Evolutionary conservation across 2,329 filamentous ascomycete species (phyloP), one percentile per base, ranked within the genome.

Genomic region (Colletotrichum zoysiae): DNA sequence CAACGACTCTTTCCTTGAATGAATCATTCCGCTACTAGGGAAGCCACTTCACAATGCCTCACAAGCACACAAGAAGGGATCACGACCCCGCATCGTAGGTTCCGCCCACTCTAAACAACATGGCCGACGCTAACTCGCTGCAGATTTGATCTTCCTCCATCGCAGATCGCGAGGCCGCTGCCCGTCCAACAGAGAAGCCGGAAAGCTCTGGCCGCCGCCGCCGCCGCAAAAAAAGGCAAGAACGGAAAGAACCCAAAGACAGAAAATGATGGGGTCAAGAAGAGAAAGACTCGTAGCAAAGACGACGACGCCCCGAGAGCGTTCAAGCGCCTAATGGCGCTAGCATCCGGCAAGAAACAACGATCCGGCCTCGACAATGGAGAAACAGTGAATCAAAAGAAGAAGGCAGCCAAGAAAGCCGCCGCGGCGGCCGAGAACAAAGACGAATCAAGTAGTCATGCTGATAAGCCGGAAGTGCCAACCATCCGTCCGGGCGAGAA

Each of bases 291-390:
- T 76, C 84, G 83, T 82, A 82, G 71, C 62, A 81, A 80, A 40
- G 85, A 88, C 50, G 91, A 97, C 79, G 96, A 98, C 82, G 95
- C 93, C 1, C 96, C 96, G 0, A 92, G 94, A 75, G 94, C 93
- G 1, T 99, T 99, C 81, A 89, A 90, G 73, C 91, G 95, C 16
- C 84, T 98, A 74, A 96, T 98, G 93, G 90, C 93, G 44, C 89
- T 91, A 75, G 88, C 91, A 51, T 82, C 85, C 20, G 86, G 89
- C n/a, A 91, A 90, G 78, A 88, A 86, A 72, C 81, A 87, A 12
- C 86, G 87, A 6, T 88, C 87, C 12, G 91, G 92, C 8, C 84
- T 97, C 11, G 92, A 97, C 78, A 89, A 96, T 74, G 93, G 93
- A n/a, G 78, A 85, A 14, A 46, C 50, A 30, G 30, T 30, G 14